Evolutionary conservation across 345 rosid genomes (phyloP).

Genomic region (Acer yangbiense): DNA sequence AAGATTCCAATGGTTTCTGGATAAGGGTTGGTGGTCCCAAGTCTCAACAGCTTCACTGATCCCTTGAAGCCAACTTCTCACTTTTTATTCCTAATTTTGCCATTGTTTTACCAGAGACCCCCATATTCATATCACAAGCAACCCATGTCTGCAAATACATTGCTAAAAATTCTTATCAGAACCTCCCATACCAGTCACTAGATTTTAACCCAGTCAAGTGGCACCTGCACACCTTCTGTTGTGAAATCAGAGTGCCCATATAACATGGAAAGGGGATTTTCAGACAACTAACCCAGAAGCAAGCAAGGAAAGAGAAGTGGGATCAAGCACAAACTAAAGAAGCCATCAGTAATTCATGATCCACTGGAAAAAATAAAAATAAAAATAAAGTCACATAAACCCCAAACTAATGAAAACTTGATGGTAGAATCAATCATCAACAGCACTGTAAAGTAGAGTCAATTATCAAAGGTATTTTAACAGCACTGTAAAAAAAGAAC

Average conservation of each 20-base stretch:
- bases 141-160: not conserved
- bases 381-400: too few species aligned
- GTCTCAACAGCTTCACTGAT: not conserved
- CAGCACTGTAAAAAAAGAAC: too few species aligned
- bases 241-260: not conserved
- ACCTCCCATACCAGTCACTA: too few species aligned
- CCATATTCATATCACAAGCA: not conserved
- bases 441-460: not conserved
- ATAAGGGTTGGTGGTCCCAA: slow-evolving; percentile 37
- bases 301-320: not conserved
- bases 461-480: too few species aligned
- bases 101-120: not conserved
- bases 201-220: not conserved
- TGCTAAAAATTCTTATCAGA: not conserved
- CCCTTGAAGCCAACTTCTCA: not conserved
- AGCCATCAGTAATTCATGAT: not conserved
- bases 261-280: not conserved
- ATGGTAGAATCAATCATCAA: too few species aligned
- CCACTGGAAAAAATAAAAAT: too few species aligned
- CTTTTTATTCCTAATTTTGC: not conserved
- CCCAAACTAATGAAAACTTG: too few species aligned
- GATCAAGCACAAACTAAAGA: not conserved
- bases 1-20: slow-evolving; percentile 35
- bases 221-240: not conserved
- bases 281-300: not conserved